Evolutionary conservation across 768 basidiomycete species (phyloP), one percentile per base, ranked within the genome.

Genomic region (Grammothele lineata): DNA sequence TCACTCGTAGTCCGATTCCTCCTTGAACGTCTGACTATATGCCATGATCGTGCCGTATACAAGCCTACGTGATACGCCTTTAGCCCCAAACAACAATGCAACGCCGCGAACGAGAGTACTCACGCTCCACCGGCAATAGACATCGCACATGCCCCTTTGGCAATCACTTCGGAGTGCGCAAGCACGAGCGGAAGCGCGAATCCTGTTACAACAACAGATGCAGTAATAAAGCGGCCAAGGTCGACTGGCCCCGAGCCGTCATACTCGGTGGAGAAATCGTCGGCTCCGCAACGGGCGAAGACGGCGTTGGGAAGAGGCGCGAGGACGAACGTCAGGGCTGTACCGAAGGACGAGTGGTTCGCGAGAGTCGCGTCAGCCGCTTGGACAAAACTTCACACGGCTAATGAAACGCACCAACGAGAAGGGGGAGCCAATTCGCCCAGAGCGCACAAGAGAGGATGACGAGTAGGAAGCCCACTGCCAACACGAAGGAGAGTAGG

Each of bases 361-460:
- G 27, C 14, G 7, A 30, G n/a, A 30, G 27, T 30, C 27, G 27
- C 8, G 27, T 30, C 27, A 30, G 27, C 14, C 27, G 27, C 27
- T 14, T 14, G 14, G 7, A 14, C 14, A 30, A 7, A 7, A 38
- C 12, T 32, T 17, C 17, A 37, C 32, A 27, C 41, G 23, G 10
- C 15, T 2, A 24, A 27, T 18, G 10, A 33, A 23, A 73, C 88
- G 53, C 57, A 96, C 96, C 96, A 54, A 97, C 95, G 54, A 98
- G 77, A 41, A 99, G 75, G 26, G 96, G 96, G 18, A 98, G 75
- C 96, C 96, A 99, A 65, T 99, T 99, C 12, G 81, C 71, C 85
- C 87, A 98, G 24, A 98, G 72, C 6, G 96, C 96, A 64, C 96
- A 98, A 1, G 92, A 92, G 19, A 99, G 83, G 65, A 99, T 99